phyloP scores from a whole-genome alignment of 2,329 filamentous ascomycete species.

The Paraconiothyrium sp. region DNA sequence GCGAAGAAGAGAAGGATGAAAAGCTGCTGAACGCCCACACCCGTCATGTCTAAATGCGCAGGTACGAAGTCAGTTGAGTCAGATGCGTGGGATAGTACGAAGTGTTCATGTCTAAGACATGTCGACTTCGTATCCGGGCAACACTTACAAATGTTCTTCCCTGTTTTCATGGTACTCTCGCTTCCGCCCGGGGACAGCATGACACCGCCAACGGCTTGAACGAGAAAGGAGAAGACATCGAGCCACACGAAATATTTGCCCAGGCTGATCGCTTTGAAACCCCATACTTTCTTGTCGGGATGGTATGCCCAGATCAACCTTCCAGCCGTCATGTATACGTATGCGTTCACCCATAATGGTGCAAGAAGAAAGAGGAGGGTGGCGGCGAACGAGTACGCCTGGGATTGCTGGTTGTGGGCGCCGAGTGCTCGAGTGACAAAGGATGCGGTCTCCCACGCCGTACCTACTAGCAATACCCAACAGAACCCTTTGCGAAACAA shows the following conservation, averaged over 20 bases:
- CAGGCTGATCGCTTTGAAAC: constrained; percentile 50
- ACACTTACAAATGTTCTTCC: constrained; percentile 32
- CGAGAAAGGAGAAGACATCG: constrained; percentile 57
- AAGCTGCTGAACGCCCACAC: constrained; percentile 36
- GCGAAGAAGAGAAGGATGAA: constrained; percentile 42
- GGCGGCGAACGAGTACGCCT: constrained; percentile 41
- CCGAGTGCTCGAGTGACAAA: constrained; percentile 54
- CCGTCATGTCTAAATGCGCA: constrained; percentile 50
- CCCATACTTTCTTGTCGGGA: constrained; percentile 42
- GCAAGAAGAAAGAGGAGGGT: constrained; percentile 58
- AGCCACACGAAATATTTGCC: constrained; percentile 56
- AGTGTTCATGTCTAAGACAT: no score
- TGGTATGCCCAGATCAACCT: constrained; percentile 54
- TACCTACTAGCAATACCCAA: constrained; percentile 58
- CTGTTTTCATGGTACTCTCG: constrained; percentile 42
- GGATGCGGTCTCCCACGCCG: constrained; percentile 54
- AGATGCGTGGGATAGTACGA: no score
- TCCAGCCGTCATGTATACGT: constrained; percentile 52
- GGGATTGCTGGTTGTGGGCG: constrained; percentile 52
- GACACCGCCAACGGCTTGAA: constrained; percentile 53
- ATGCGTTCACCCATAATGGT: constrained; percentile 57
- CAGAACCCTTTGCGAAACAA: constrained; percentile 47
- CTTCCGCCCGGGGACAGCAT: constrained; percentile 45
- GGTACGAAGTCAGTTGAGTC: no score
- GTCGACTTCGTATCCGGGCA: no score